phyloP scores from a whole-genome alignment of 1,139 yeast species.

The Candida freyschussii region DNA sequence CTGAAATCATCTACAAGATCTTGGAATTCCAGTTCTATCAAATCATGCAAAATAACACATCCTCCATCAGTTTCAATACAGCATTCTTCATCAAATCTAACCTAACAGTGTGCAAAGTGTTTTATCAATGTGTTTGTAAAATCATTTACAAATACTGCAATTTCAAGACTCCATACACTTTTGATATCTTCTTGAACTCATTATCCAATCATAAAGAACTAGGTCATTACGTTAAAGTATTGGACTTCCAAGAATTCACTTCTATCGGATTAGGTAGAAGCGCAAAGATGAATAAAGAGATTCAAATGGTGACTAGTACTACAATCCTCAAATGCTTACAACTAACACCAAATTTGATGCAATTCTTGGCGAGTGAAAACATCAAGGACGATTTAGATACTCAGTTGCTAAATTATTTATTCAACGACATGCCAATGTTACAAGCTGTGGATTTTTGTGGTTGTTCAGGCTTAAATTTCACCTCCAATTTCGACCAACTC shows the following conservation, averaged over 20 bases:
- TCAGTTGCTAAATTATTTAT: constrained; percentile 50
- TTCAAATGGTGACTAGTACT: constrained; percentile 78
- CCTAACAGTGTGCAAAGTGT: constrained; percentile 32
- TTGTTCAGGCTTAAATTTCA: constrained; percentile 63
- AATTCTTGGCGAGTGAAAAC: constrained; percentile 79
- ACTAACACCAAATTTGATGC: constrained; percentile 61
- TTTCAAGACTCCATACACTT: constrained; percentile 78
- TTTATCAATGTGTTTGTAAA: constrained; percentile 32
- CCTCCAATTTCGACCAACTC: constrained; percentile 51
- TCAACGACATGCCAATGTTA: constrained; percentile 55
- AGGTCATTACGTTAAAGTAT: constrained; percentile 66
- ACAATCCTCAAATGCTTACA: constrained; percentile 63
- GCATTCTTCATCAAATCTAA: constrained; percentile 32
- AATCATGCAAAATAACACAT: constrained; percentile 34
- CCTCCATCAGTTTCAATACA: constrained; percentile 32
- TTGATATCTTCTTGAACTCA: constrained; percentile 64
- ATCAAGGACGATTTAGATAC: constrained; percentile 79
- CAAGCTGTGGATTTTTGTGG: constrained; percentile 87
- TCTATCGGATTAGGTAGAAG: constrained; percentile 89
- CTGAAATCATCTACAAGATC: constrained; percentile 34
- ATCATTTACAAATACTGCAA: constrained; percentile 33
- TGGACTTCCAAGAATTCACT: constrained; percentile 87
- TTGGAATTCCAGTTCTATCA: constrained; percentile 35
- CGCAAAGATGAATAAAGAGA: constrained; percentile 83
- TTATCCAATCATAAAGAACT: constrained; percentile 44